These are phyloP conservation scores for Suillus hirtellus DNA, from an alignment of 768 basidiomycete genomes.

Conservation along the genomic window DNA sequence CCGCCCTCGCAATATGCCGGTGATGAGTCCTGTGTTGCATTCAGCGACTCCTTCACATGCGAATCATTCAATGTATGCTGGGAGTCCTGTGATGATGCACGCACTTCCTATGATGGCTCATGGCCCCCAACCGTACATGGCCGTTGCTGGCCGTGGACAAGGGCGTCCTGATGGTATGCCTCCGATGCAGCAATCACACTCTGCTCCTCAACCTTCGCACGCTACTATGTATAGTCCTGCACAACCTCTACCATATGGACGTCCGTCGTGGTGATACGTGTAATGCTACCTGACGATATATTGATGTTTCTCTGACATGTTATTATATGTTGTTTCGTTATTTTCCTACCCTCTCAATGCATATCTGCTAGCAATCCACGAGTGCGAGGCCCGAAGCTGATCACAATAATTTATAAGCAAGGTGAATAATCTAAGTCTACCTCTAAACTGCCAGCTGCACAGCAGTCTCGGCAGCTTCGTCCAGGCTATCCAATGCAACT, in stretches of 20 bases:
- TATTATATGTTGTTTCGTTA: slow-evolving; percentile 20
- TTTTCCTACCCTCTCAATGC: slow-evolving; percentile 7
- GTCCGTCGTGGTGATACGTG: slow-evolving; percentile 33
- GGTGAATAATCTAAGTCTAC: slow-evolving; percentile 10
- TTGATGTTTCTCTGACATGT: slow-evolving; percentile 25
- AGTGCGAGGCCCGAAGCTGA: too few relatives aligned
- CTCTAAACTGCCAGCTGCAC: slow-evolving; percentile 58
- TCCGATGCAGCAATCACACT: slow-evolving; percentile 40
- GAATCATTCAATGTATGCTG: slow-evolving; percentile 55
- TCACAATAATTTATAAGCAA: slow-evolving; percentile 7
- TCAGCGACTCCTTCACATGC: slow-evolving; percentile 46
- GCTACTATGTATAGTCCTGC: slow-evolving; percentile 33
- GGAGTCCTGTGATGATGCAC: slow-evolving; percentile 70
- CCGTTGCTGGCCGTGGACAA: slow-evolving; percentile 53
- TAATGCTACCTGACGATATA: slow-evolving; percentile 29
- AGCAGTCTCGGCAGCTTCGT: slow-evolving; percentile 85
- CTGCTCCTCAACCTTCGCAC: slow-evolving; percentile 27
- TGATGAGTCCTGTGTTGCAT: slow-evolving; percentile 75
- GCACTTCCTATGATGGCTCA: slow-evolving; percentile 42
- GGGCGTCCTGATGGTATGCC: slow-evolving; percentile 49
- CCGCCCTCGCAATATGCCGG: slow-evolving; percentile 53
- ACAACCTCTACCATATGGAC: slow-evolving; percentile 22
- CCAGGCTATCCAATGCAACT: slow-evolving; percentile 88
- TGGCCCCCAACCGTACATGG: slow-evolving; percentile 37
- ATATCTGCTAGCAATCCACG: neutral